These are phyloP conservation scores for Paragyromitra xinjiangensis DNA, from an alignment of 495 filamentous ascomycete species.

Conservation along the genomic window DNA sequence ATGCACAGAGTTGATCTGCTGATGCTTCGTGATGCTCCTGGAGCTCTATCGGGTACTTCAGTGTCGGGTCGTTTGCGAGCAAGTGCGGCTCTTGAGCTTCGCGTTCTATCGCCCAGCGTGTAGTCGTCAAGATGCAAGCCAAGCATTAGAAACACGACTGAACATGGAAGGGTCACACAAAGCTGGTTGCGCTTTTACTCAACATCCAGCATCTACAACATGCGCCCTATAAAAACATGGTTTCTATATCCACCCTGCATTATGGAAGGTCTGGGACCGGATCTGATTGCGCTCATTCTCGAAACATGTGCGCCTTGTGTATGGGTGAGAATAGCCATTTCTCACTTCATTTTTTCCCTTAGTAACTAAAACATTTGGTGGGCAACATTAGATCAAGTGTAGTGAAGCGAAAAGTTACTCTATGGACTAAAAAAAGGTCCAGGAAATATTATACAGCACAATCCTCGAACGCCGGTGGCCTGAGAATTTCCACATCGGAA, in stretches of 20 bases:
- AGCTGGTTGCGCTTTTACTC: slow-evolving; percentile 4
- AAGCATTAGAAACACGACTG: slow-evolving; percentile 45
- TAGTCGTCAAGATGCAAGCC: slow-evolving; percentile 37
- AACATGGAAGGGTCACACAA: slow-evolving; percentile 23
- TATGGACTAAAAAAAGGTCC: slow-evolving; percentile 5
- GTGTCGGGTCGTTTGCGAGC: slow-evolving; percentile 27
- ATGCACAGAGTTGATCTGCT: slow-evolving; percentile 24
- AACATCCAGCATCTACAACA: not conserved
- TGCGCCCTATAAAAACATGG: not conserved
- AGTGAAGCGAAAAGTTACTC: not conserved
- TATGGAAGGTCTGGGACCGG: not conserved
- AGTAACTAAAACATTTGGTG: not conserved
- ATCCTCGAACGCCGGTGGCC: slow-evolving; percentile 13
- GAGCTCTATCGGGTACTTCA: slow-evolving; percentile 18
- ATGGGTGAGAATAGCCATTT: not conserved
- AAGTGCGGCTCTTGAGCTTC: slow-evolving; percentile 42
- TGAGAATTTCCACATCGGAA: not conserved
- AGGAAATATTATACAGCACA: slow-evolving; percentile 2
- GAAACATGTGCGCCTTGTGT: not conserved
- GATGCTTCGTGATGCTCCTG: slow-evolving; percentile 16
- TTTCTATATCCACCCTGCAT: not conserved
- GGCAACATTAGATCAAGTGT: not conserved
- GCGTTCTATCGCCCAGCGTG: slow-evolving; percentile 31
- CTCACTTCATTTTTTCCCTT: not conserved
- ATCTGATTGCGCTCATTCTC: not conserved